Base-by-base conservation (phyloP, 2,329 filamentous ascomycete species). In the Talaromyces sp. region DNA sequence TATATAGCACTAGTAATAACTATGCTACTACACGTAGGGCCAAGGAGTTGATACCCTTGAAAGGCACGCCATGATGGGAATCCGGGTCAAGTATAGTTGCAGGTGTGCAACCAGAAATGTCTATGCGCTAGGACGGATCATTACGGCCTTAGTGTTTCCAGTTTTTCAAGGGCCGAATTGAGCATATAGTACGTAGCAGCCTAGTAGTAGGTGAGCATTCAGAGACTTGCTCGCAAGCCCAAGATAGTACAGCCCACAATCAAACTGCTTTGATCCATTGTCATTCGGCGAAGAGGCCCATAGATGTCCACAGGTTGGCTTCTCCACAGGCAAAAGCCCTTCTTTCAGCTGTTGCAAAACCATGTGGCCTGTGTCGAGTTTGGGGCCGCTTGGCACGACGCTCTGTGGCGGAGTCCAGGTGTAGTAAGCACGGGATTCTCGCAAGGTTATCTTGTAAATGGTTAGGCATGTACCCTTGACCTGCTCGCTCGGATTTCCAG, bases 311-410 rank as follows among this genome's bases (percentile, higher is more conserved):
- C 36, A 41, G 10, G 28, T 15, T 41, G 28, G 17, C 11, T 21
- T 45, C 25, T 54, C 53, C 53, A 45, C 43, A 28, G 35, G 21
- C 33, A 37, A 48, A 28, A n/a, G 37, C 37, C 36, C 35, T 53
- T 40, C 51, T 43, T 55, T 56, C 54, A 56, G 54, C 54, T 56
- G 45, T 37, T 36, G 22, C 41, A 56, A 50, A 50, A 39, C 54
- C 54, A 56, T 56, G 54, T 56, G 54, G 54, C 54, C 54, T 50
- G 33, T 48, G 45, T 48, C 39, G 50, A 17, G 35, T 50, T 56
- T 56, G 54, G 54, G 54, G 54, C 35, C 54, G 54, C 54, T 56
- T 56, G 41, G 54, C 41, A 36, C 28, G 13, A 25, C 43, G 33
- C 28, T 43, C 54, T 13, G 41, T 56, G 43, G 54, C 54, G 41